phyloP scores from a whole-genome alignment of 495 filamentous ascomycete species.

The Penicillium fimorum region DNA sequence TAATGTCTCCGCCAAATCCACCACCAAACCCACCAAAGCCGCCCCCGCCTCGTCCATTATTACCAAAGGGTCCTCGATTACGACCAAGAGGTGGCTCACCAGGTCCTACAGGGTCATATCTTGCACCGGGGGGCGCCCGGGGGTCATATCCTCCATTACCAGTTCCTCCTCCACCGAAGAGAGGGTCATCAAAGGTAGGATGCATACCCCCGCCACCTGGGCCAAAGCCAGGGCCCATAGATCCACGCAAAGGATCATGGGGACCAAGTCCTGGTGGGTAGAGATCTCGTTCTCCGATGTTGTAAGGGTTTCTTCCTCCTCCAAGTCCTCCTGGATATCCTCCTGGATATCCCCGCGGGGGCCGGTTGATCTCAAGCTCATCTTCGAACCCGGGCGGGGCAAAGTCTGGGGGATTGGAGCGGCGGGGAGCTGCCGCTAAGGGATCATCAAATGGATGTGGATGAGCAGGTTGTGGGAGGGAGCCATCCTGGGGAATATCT shows the following conservation, averaged over 20 bases:
- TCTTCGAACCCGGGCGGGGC: conserved; percentile 90
- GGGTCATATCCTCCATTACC: conserved; percentile 44
- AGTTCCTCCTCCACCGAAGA: conserved; percentile 64
- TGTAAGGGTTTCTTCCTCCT: conserved; percentile 56
- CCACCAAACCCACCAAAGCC: conserved; percentile 62
- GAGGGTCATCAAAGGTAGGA: conserved; percentile 88
- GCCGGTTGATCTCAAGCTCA: conserved; percentile 79
- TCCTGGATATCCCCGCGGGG: conserved; percentile 52
- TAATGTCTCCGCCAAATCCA: conserved; percentile 68
- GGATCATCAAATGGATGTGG: conserved; percentile 70
- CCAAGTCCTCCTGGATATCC: conserved; percentile 47
- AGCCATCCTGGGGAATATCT: conserved; percentile 54
- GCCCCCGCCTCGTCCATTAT: conserved; percentile 36
- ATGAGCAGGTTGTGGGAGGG: conserved; percentile 55
- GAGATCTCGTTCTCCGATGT: conserved; percentile 79
- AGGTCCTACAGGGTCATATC: conserved; percentile 84
- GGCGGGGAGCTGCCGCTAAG: conserved; percentile 58
- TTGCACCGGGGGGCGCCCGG: conserved; percentile 54
- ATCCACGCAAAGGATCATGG: conserved; percentile 71
- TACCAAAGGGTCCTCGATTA: conserved; percentile 43
- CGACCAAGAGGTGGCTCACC: conserved; percentile 55
- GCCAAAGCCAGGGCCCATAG: conserved; percentile 55
- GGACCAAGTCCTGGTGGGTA: conserved; percentile 87
- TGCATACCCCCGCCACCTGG: conserved; percentile 79
- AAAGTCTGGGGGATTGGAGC: conserved; percentile 71